Evolutionary conservation across 2,329 filamentous ascomycete species (phyloP), one percentile per base, ranked within the genome.

Genomic region (Alternaria postmessia): DNA sequence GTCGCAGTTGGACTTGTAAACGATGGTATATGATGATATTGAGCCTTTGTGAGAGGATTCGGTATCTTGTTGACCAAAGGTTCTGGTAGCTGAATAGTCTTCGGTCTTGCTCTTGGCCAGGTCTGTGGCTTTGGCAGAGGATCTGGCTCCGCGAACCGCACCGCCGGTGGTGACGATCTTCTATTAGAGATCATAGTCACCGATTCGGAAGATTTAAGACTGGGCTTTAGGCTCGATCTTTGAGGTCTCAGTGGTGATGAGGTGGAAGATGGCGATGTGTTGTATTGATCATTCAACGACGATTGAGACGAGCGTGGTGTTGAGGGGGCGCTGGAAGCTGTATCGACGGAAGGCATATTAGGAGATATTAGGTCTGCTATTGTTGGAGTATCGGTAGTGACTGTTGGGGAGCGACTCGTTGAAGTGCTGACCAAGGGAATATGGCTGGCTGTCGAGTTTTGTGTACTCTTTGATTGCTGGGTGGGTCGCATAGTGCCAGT

Each of bases 71-170:
- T 60, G 26, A 47, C 62, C 34, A 41, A 28, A 24, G 46, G 56
- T 44, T 51, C 54, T 41, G 38, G 38, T 51, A 44, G 53, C 34
- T 54, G 51, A n/a, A 54, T 30, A 36, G 24, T 58, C 14, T 41
- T 62, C 5, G 53, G 55, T 32, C 47, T 53, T 34, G 52, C 26
- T 18, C 7, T 47, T 30, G 57, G 49, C 49, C 53, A 52, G 28
- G 49, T 53, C 5, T 61, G 54, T 41, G 54, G 51, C 24, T 49
- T 63, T 26, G 60, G 57, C 18, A 60, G 26, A 9, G 59, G 60
- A 39, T 70, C 65, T 53, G 69, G 65, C 12, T 73, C 65, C 20
- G 64, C 54, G 30, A 75, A 75, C 24, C 68, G 65, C 39, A 75
- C 73, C 12, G 63, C 65, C 7, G 70, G 59, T 22, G 67, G 66